These are phyloP conservation scores for Russula abietina DNA, from an alignment of 768 basidiomycete species.

Conservation along the genomic window DNA sequence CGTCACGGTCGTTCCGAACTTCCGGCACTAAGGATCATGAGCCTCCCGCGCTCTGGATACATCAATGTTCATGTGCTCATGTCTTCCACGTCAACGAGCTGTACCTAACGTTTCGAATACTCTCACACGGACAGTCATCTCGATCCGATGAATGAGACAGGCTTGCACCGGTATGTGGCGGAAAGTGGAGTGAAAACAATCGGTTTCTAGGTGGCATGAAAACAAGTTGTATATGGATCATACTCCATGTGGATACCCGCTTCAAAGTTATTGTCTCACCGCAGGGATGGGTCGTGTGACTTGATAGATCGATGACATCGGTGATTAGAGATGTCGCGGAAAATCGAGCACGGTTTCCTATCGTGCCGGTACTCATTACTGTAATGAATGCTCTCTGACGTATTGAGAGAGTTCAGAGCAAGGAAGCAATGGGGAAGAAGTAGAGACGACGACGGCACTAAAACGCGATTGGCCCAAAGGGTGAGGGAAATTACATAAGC, in stretches of 20 bases:
- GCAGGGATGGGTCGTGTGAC: slow-evolving; percentile 5
- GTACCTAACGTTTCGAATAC: too few species aligned
- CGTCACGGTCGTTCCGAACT: too few species aligned
- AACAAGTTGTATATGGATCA: background rate
- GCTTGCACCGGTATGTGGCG: too few species aligned
- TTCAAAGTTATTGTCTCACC: background rate
- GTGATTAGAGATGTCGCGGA: background rate
- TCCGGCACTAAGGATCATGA: background rate
- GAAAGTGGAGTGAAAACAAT: background rate
- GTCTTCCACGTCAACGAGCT: too few species aligned
- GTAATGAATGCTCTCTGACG: background rate
- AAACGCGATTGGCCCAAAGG: background rate
- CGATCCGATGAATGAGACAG: too few species aligned
- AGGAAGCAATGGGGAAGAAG: background rate
- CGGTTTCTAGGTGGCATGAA: background rate
- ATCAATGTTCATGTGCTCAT: too few species aligned
- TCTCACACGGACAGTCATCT: too few species aligned
- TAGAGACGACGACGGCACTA: background rate
- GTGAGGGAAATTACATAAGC: background rate
- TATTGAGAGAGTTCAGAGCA: background rate
- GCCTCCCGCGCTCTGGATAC: too few species aligned
- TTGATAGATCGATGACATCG: background rate
- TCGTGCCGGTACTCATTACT: background rate
- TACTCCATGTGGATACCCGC: background rate
- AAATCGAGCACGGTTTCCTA: background rate